Base-by-base conservation (phyloP, 108 stramenopile genomes). In the Pseudonitzschia multistriata region DNA sequence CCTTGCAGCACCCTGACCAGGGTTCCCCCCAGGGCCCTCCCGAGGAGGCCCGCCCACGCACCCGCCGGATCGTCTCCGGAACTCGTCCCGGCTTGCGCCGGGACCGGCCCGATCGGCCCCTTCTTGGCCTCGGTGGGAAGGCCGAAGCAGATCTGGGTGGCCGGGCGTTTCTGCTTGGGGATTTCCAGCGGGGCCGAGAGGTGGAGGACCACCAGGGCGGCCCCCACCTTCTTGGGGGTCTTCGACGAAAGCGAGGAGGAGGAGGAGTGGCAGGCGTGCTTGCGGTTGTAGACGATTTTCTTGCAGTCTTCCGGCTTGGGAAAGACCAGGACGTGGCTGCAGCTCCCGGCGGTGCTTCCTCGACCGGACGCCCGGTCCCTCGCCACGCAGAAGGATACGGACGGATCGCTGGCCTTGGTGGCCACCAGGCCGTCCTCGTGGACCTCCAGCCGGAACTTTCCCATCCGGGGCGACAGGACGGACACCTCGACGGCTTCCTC, bases 291-390 rank as follows among this genome's bases (percentile, higher is more conserved):
- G 49, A 79, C 63, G 5, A 87, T 36, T 60, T 83, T 59, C 29
- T 79, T 75, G 56, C 83, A 88, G 50, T 90, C 87, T 74, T 90
- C 89, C n/a, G 76, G 78, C 70, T 85, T 88, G 47, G 86, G 86
- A 65, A 90, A 90, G 30, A 80, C 52, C 35, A 90, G 64, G 11
- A 83, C 57, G 55, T 79, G 73, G 11, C 75, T 61, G 15, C 24
- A 10, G 49, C 8, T 22, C 56, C 36, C 22, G 55, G 13, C 10
- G 59, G 17, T 21, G 73, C 10, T 25, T 47, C 0, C 17, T 79
- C 52, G 0, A 54, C 27, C 19, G 83, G 36, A 72, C 39, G 11
- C 50, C 22, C 35, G 3, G 34, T 35, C 35, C 19, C 19, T 19
- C 13, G 3, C 10, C 31, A 59, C 19, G 15, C 33, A 14, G n/a